These are phyloP conservation scores for Pyrenophora graminea DNA, from an alignment of 2,329 filamentous ascomycete species.

Conservation along the genomic window DNA sequence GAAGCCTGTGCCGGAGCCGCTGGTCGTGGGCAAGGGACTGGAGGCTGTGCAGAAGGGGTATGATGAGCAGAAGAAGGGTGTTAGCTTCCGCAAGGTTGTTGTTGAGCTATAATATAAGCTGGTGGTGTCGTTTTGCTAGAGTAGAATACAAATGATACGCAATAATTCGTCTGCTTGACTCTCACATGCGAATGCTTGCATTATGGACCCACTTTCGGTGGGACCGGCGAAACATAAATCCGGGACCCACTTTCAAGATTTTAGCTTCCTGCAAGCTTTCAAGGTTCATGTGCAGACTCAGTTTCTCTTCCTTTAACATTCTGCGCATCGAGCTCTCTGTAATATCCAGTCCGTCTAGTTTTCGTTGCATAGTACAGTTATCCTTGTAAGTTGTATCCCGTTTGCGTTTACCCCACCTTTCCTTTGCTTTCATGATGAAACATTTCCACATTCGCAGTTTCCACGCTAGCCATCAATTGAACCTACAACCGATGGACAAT, in stretches of 20 bases:
- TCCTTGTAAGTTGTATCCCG: slow-evolving; percentile 7
- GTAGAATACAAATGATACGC: not conserved
- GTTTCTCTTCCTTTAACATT: slow-evolving; percentile 4
- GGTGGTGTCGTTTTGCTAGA: too few relatives aligned
- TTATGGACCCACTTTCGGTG: not conserved
- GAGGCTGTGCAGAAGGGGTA: slow-evolving; percentile 35
- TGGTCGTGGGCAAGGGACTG: slow-evolving; percentile 36
- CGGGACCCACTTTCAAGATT: slow-evolving; percentile 12
- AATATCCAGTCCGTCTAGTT: not conserved
- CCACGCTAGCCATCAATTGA: slow-evolving; percentile 73
- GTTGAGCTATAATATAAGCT: slow-evolving; percentile 23
- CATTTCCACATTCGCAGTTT: slow-evolving; percentile 82
- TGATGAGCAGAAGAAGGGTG: slow-evolving; percentile 35
- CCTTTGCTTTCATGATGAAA: slow-evolving; percentile 65
- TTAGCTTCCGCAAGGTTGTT: slow-evolving; percentile 43
- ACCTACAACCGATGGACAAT: slow-evolving; percentile 68
- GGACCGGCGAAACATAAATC: slow-evolving; percentile 5
- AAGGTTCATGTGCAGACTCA: not conserved
- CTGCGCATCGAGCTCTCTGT: not conserved
- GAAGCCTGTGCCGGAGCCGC: slow-evolving; percentile 38
- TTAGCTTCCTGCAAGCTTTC: slow-evolving; percentile 5
- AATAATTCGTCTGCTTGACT: not conserved
- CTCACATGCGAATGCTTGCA: not conserved
- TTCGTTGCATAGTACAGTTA: not conserved
- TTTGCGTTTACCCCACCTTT: not conserved